Percentiles rank a stretch among this genome's conserved stretches.
phyloP scores from a whole-genome alignment of 768 basidiomycete species.

The Glaciozyma antarctica region DNA sequence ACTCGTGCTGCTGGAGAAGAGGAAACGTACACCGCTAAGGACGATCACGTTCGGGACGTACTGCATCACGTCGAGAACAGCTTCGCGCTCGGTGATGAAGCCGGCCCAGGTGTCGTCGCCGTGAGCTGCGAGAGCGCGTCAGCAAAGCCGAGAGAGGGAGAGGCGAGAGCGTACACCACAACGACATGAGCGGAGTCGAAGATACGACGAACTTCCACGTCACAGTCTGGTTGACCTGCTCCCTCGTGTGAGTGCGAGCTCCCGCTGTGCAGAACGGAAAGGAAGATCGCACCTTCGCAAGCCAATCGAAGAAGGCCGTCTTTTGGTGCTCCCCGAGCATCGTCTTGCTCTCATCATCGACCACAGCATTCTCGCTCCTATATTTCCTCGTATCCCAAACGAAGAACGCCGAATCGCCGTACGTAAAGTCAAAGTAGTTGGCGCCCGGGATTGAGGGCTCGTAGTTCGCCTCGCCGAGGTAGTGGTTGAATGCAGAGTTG shows the following conservation, averaged over 20 bases:
- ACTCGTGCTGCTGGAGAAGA: not conserved
- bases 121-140: constrained; percentile 43
- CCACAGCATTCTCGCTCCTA: constrained; percentile 8
- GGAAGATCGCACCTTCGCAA: constrained; percentile 42
- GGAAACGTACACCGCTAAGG: constrained; percentile 37
- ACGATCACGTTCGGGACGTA: constrained; percentile 62
- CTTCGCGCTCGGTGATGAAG: constrained; percentile 52
- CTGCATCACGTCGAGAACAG: constrained; percentile 52
- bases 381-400: constrained; percentile 64
- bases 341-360: constrained; percentile 44
- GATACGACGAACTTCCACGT: constrained; percentile 70
- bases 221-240: constrained; percentile 57
- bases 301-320: constrained; percentile 55
- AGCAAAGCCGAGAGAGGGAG: not conserved
- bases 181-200: constrained; percentile 63
- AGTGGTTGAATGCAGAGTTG: constrained; percentile 51
- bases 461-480: constrained; percentile 49
- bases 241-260: not conserved
- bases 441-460: constrained; percentile 11
- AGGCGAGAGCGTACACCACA: constrained; percentile 47
- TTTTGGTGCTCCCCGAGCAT: constrained; percentile 66
- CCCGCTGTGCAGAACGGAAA: not conserved
- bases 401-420: constrained; percentile 62
- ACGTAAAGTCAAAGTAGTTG: constrained; percentile 51
- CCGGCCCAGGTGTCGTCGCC: constrained; percentile 61